Evolutionary conservation across 495 filamentous ascomycete species (phyloP), one percentile per base, ranked within the genome.

Genomic region (Hamigera avellanea): DNA sequence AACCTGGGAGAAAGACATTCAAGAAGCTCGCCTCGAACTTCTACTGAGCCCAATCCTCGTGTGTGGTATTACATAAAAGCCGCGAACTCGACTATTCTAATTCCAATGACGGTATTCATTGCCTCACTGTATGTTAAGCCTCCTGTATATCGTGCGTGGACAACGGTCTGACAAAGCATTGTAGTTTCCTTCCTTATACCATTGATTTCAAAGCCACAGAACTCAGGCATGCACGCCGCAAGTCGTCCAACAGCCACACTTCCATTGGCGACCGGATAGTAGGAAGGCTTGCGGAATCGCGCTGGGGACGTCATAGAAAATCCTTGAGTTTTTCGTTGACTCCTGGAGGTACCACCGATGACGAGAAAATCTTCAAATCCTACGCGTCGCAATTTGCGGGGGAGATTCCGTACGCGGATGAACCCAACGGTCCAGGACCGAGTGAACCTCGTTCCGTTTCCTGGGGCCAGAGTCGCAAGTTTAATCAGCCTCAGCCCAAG

Each of bases 401-500:
- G 6, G 51, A 56, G 30, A 53, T 58, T 9, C 41, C 45, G 0
- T 38, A 33, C 9, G 46, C 47, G 8, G 50, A 58, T 37, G 50
- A 52, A 18, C 48, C 54, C 17, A 59, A 44, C 32, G 56, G 36
- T 2, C 52, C 49, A 41, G 62, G 53, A 45, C 79, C 69, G 42
- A 75, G 67, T 43, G 77, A 86, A 50, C 71, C 76, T 17, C 72
- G 77, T 44, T 70, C 36, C 8, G 41, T 80, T 16, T 73, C 74
- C 37, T 87, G 81, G 82, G 81, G 80, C 7, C 67, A 63, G 17
- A 74, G 62, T 14, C 52, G 53, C 16, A 54, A 66, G 32, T 75
- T 78, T 48, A 76, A 81, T 48, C 86, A 93, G 46, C 86, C 86
- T 8, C 74, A 63, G 42, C 81, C 83, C 3, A 71, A 72, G 37